phyloP scores from a whole-genome alignment of 116 monocot genomes.

The Thalassia testudinum region DNA sequence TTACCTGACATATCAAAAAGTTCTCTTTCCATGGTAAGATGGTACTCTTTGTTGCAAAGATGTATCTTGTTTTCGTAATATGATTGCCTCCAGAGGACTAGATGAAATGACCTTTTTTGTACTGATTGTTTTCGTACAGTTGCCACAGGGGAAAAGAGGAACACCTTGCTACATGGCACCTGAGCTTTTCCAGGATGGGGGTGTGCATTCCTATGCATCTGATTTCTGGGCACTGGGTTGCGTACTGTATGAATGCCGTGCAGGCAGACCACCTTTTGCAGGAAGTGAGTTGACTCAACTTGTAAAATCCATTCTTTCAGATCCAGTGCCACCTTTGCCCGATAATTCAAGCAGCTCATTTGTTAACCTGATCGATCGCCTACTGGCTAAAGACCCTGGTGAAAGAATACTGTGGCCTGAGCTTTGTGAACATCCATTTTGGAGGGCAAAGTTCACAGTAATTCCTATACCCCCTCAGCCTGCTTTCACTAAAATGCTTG shows the following conservation, averaged over 20 bases:
- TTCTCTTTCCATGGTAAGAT: conserved; percentile 41
- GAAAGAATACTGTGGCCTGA: conserved; percentile 85
- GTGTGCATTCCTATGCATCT: conserved; percentile 92
- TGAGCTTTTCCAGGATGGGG: conserved; percentile 92
- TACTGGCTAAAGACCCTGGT: conserved; percentile 77
- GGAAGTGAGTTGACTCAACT: conserved; percentile 80
- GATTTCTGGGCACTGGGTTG: conserved; percentile 99
- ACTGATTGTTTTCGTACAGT: conserved; percentile 12
- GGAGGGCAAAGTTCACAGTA: conserved; percentile 51
- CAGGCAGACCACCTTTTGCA: conserved; percentile 73
- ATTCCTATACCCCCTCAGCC: conserved; percentile 61
- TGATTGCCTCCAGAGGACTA: too few species aligned
- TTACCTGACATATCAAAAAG: conserved; percentile 57
- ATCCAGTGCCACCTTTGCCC: conserved; percentile 67
- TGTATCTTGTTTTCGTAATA: too few species aligned
- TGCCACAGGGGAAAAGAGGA: conserved; percentile 63
- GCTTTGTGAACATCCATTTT: conserved; percentile 77
- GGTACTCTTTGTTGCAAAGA: too few species aligned
- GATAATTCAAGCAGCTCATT: conserved; percentile 56
- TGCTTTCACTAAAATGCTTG: conserved; percentile 55
- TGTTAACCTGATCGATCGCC: conserved; percentile 45
- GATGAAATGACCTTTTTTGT: too few species aligned
- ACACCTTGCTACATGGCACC: conserved; percentile 99
- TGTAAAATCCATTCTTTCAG: conserved; percentile 75
- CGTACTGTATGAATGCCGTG: conserved; percentile 89